Conservation (phyloP, 106 monocot genomes). For the Allium sativum region DNA sequence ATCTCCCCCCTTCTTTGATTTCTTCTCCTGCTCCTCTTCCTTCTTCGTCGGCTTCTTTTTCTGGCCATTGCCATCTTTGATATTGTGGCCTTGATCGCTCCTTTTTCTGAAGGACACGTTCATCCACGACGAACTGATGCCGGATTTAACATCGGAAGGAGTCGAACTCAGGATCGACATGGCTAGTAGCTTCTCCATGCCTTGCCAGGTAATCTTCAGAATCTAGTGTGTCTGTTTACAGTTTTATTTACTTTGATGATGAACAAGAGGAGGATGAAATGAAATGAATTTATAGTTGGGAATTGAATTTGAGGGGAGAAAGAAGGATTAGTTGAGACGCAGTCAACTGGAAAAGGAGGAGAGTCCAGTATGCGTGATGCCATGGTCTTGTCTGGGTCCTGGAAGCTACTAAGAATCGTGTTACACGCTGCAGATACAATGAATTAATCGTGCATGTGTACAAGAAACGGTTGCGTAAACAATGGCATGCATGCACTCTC, state of each 20-base stretch:
- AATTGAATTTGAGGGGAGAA: neutral
- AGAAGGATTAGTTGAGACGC: neutral
- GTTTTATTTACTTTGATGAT: neutral
- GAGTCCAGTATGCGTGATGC: no score
- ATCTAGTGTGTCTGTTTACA: neutral
- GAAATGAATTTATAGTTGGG: neutral
- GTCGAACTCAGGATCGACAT: slow-evolving; percentile 1
- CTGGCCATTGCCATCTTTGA: neutral
- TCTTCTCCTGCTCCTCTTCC: neutral
- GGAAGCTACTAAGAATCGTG: no score
- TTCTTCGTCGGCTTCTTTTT: neutral
- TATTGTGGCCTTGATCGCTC: neutral
- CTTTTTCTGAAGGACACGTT: slow-evolving; percentile 1
- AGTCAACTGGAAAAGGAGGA: neutral
- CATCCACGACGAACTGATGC: neutral
- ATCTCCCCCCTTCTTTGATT: neutral
- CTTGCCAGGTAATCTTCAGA: neutral
- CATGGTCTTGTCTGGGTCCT: no score
- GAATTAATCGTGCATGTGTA: no score
- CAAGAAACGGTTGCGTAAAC: no score
- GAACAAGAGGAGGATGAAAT: neutral
- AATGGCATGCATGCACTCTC: no score
- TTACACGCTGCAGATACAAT: no score
- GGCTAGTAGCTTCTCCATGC: neutral
- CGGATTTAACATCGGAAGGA: neutral